These are phyloP conservation scores for Mitragyna speciosa DNA, from an alignment of 257 asterid species.

Conservation along the genomic window DNA sequence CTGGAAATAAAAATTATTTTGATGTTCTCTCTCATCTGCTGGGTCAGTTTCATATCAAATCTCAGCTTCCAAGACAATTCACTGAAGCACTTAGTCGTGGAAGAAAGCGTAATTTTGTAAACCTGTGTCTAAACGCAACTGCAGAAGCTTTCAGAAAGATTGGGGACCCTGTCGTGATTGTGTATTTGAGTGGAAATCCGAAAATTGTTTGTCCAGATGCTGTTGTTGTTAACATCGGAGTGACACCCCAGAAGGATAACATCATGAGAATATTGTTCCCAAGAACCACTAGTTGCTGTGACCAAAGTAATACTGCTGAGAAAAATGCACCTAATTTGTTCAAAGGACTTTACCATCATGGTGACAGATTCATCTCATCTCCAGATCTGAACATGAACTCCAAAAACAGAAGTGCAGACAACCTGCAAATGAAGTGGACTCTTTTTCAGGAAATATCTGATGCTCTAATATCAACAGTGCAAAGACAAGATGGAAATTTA, in stretches of 20 bases:
- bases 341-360: neutral
- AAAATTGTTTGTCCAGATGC: neutral
- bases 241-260: neutral
- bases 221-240: neutral
- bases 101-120: neutral
- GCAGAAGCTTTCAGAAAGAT: slow-evolving; percentile 44
- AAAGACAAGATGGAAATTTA: neutral
- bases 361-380: neutral
- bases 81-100: slow-evolving; percentile 27
- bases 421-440: neutral
- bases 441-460: neutral
- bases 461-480: neutral
- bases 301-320: neutral
- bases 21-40: slow-evolving; percentile 17
- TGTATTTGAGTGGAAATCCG: slow-evolving; percentile 4
- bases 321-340: neutral
- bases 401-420: neutral
- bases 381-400: neutral
- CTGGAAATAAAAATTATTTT: slow-evolving; percentile 21
- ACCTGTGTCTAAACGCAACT: slow-evolving; percentile 8
- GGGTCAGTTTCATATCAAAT: slow-evolving; percentile 5
- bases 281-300: neutral
- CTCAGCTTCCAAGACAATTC: slow-evolving; percentile 37
- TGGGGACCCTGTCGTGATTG: slow-evolving; percentile 53
- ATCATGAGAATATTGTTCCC: neutral